Base-by-base conservation (phyloP, 2,329 filamentous ascomycete species). In the Colletotrichum sp. region DNA sequence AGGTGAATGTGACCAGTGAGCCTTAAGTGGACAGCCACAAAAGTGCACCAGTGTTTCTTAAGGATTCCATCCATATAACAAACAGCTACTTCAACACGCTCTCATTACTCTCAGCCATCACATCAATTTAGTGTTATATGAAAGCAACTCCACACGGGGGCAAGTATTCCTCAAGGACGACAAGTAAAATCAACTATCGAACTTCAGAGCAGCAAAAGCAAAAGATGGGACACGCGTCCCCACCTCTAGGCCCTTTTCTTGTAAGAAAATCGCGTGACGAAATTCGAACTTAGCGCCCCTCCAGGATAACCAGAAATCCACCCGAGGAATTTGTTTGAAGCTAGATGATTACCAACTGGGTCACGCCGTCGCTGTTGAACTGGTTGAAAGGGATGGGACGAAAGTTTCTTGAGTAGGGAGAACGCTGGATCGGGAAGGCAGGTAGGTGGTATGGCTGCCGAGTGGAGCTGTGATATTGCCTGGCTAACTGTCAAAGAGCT, bases 361-460 rank as follows among this genome's bases (percentile, higher is more conserved):
- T 52, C 43, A 52, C 43, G 43, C 43, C 43, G n/a, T 52, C 43
- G n/a, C 10, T 52, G 43, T 52, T 52, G 43, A 52, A 52, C n/a
- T 52, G 43, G 10, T 52, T 52, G 43, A 21, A 5, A 21, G 43
- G n/a, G 43, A 52, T 52, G 43, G n/a, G 43, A 52, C n/a, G 6
- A 18, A 52, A 52, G n/a, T 5, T 52, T 21, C n/a, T 13, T 5
- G 0, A 52, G 43, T 52, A 52, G 43, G 3, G 2, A 52, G 43
- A 52, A 21, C 3, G 10, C 43, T 52, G n/a, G 43, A 21, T 52
- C n/a, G 43, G 43, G 6, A 52, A 52, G 43, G n/a, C 43, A 52
- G 43, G 43, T 13, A 52, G 43, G 43, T 52, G 3, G n/a, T 52
- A 21, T 0, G n/a, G 43, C 43, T 21, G n/a, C n/a, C 43, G n/a